Evolutionary conservation across 116 monocot species (phyloP).

Genomic region (Papilionanthe hybrid): DNA sequence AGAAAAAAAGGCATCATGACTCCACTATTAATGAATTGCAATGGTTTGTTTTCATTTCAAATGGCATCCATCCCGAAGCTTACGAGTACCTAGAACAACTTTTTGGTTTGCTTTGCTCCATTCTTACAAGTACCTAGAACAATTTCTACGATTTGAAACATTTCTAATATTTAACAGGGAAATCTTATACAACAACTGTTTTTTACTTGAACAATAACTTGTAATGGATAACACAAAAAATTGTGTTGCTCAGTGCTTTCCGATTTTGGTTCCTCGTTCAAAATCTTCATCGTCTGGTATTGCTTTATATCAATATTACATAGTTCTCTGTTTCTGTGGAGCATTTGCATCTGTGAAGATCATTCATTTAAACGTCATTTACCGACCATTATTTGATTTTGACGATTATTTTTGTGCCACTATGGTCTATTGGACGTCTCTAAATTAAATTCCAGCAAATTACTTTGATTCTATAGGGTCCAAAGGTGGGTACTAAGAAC

Average conservation of each 20-base stretch:
- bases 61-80: too few relatives aligned
- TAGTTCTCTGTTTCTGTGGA: neutral
- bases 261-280: neutral
- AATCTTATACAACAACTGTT: too few relatives aligned
- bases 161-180: too few relatives aligned
- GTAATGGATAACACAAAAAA: too few relatives aligned
- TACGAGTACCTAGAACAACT: too few relatives aligned
- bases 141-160: too few relatives aligned
- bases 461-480: neutral
- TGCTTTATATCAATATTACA: neutral
- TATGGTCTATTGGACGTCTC: neutral
- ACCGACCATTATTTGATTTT: neutral
- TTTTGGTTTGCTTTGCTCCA: too few relatives aligned
- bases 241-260: neutral
- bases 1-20: too few relatives aligned
- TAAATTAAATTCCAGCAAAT: neutral
- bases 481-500: conserved; percentile 13
- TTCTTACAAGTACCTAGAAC: too few relatives aligned
- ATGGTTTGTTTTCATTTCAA: too few relatives aligned
- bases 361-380: neutral
- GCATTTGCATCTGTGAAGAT: neutral
- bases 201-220: too few relatives aligned
- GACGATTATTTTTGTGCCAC: neutral
- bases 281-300: neutral
- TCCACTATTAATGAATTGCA: too few relatives aligned